Conservation (phyloP, 352 stramenopile species). For the Globisporangium canariense region DNA sequence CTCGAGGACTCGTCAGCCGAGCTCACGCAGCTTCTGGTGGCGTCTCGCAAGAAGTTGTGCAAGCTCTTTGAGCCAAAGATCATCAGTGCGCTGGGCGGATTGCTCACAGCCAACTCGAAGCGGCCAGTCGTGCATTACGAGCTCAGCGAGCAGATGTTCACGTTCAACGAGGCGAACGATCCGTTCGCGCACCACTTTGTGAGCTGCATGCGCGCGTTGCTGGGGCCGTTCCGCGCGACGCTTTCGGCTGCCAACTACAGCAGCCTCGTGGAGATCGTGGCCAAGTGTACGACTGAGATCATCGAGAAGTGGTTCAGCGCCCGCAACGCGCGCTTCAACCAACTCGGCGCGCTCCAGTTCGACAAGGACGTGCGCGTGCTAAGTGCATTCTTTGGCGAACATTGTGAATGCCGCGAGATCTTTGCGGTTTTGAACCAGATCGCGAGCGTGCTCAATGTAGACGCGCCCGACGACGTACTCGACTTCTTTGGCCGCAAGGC, state of each 20-base stretch:
- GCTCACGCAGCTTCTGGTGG: constrained; percentile 64
- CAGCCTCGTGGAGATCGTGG: constrained; percentile 47
- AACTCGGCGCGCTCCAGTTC: constrained; percentile 81
- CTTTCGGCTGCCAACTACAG: constrained; percentile 63
- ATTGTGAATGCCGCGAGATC: constrained; percentile 45
- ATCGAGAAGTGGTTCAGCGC: constrained; percentile 67
- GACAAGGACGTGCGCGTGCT: constrained; percentile 85
- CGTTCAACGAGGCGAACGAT: constrained; percentile 85
- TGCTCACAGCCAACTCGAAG: constrained; percentile 49
- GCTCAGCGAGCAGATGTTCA: constrained; percentile 84
- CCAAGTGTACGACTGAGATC: constrained; percentile 35
- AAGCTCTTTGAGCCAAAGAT: constrained; percentile 81
- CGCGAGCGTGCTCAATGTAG: constrained; percentile 67
- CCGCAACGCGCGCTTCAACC: constrained; percentile 59
- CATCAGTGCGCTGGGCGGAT: constrained; percentile 34
- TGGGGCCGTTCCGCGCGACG: constrained; percentile 44
- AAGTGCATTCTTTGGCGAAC: constrained; percentile 54
- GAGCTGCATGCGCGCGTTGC: constrained; percentile 44
- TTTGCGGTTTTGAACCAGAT: constrained; percentile 69
- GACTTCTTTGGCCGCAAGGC: constrained; percentile 68
- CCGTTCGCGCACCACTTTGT: constrained; percentile 81
- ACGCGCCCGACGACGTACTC: constrained; percentile 64
- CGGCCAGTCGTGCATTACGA: constrained; percentile 60
- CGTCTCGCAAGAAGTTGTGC: constrained; percentile 68
- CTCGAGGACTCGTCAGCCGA: constrained; percentile 73